phyloP scores from a whole-genome alignment of 73 alveolate genomes.

The Blepharisma stoltei region DNA sequence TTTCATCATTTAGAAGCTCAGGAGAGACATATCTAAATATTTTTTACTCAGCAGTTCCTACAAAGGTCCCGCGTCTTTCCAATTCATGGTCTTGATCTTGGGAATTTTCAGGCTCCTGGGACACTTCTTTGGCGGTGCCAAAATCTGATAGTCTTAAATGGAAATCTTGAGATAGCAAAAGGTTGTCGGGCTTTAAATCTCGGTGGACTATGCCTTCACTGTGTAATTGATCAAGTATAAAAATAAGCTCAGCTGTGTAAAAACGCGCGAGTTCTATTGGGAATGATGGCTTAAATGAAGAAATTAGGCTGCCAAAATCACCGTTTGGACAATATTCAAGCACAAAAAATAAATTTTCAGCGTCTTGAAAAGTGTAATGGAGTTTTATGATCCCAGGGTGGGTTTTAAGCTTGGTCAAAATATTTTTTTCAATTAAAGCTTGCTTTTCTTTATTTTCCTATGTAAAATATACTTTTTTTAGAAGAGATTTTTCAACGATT shows the following conservation, averaged over 20 bases:
- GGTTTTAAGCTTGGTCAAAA: constrained; percentile 28
- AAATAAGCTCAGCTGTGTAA: constrained; percentile 74
- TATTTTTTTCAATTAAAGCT: constrained; percentile 54
- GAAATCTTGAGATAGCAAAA: constrained; percentile 67
- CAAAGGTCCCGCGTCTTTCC: constrained; percentile 77
- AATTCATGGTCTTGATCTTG: not conserved
- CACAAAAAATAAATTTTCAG: constrained; percentile 48
- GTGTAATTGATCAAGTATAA: constrained; percentile 64
- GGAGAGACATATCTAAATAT: constrained; percentile 48
- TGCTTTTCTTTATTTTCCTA: constrained; percentile 29
- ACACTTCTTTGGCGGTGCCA: constrained; percentile 63
- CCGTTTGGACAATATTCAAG: constrained; percentile 64
- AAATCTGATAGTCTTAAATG: constrained; percentile 76
- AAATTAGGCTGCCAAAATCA: constrained; percentile 33
- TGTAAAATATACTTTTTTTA: constrained; percentile 23
- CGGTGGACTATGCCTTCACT: constrained; percentile 74
- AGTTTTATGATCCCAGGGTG: constrained; percentile 57
- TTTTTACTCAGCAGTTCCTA: constrained; percentile 89
- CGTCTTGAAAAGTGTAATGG: constrained; percentile 52
- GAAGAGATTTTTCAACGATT: constrained; percentile 25
- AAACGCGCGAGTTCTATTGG: constrained; percentile 54
- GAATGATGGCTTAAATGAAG: constrained; percentile 29
- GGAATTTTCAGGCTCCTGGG: too few species aligned
- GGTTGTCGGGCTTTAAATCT: constrained; percentile 85
- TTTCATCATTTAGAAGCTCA: constrained; percentile 44